phyloP scores from a whole-genome alignment of 2,329 filamentous ascomycete genomes.

The Xylariaceae sp. region DNA sequence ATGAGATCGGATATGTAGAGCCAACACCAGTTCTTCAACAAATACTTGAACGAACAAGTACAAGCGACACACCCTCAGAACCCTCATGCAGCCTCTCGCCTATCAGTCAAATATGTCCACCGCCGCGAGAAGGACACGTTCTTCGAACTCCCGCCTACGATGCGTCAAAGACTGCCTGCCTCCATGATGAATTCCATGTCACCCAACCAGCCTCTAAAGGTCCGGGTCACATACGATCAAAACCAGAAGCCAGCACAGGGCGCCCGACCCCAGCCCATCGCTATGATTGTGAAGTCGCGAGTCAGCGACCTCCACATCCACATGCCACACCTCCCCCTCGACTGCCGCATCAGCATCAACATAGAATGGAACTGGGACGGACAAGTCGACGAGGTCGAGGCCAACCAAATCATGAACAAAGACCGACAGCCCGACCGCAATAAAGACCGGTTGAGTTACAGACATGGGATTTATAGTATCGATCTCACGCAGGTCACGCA shows the following conservation, averaged over 20 bases:
- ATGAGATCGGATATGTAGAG: too few species aligned
- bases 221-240: conserved; percentile 74
- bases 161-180: conserved; percentile 59
- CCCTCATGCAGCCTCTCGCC: conserved; percentile 45
- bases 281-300: conserved; percentile 88
- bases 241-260: too few species aligned
- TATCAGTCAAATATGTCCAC: conserved; percentile 75
- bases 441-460: conserved; percentile 91
- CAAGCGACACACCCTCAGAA: conserved; percentile 54
- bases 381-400: conserved; percentile 53
- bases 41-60: conserved; percentile 72
- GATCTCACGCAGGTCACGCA: conserved; percentile 87
- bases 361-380: conserved; percentile 87
- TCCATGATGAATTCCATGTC: conserved; percentile 60
- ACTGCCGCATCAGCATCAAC: conserved; percentile 92
- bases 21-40: conserved; percentile 81
- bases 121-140: conserved; percentile 80
- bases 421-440: conserved; percentile 57
- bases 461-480: conserved; percentile 80
- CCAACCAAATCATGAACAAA: conserved; percentile 33
- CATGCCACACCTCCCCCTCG: conserved; percentile 71
- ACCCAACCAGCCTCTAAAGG: conserved; percentile 53
- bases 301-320: conserved; percentile 84
- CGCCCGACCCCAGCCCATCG: conserved; percentile 63
- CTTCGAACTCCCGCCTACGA: conserved; percentile 64